A percentile compares a stretch with the other conserved stretches of the same genome.
phyloP scores from a whole-genome alignment of 371 early-diverging fungal genomes.

The Mucor piriformis region DNA sequence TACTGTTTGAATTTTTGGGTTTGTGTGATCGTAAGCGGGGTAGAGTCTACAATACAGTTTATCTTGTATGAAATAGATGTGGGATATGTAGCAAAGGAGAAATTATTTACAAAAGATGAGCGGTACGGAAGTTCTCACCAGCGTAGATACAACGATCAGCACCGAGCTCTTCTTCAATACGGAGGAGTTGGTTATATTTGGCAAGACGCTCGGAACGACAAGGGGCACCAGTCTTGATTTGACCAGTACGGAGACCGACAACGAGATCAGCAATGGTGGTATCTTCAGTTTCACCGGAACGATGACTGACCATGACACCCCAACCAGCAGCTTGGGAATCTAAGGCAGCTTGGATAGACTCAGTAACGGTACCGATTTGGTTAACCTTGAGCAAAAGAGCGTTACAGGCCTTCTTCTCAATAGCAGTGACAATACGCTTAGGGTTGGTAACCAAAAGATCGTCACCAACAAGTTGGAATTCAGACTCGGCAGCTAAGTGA shows the following conservation, averaged over 20 bases:
- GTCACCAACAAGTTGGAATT: slow-evolving; percentile 96
- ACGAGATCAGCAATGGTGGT: slow-evolving; percentile 98
- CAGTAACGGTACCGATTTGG: slow-evolving; percentile 98
- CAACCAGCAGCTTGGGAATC: slow-evolving; percentile 82
- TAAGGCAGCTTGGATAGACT: slow-evolving; percentile 84
- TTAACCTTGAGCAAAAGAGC: slow-evolving; percentile 98
- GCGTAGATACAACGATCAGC: slow-evolving; percentile 80
- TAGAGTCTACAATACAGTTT: too few relatives aligned
- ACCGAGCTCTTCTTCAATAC: slow-evolving; percentile 90
- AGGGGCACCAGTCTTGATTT: slow-evolving; percentile 99
- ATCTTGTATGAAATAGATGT: neutral
- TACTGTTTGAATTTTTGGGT: too few relatives aligned
- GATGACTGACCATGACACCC: slow-evolving; percentile 99
- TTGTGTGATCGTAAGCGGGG: too few relatives aligned
- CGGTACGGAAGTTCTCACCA: slow-evolving; percentile 91
- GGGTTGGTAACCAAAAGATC: slow-evolving; percentile 99
- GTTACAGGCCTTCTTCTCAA: slow-evolving; percentile 94
- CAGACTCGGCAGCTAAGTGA: slow-evolving; percentile 70
- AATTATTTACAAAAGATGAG: slow-evolving; percentile 59
- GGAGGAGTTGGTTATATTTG: slow-evolving; percentile 98
- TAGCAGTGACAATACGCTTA: slow-evolving; percentile 84
- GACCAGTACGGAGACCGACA: slow-evolving; percentile 96
- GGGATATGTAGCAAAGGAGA: neutral
- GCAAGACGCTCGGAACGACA: slow-evolving; percentile 97
- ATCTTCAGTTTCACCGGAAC: slow-evolving; percentile 99